Evolutionary conservation across 208 protist species (phyloP), one percentile per base, ranked within the genome.

Genomic region (Trichomonas tenax): DNA sequence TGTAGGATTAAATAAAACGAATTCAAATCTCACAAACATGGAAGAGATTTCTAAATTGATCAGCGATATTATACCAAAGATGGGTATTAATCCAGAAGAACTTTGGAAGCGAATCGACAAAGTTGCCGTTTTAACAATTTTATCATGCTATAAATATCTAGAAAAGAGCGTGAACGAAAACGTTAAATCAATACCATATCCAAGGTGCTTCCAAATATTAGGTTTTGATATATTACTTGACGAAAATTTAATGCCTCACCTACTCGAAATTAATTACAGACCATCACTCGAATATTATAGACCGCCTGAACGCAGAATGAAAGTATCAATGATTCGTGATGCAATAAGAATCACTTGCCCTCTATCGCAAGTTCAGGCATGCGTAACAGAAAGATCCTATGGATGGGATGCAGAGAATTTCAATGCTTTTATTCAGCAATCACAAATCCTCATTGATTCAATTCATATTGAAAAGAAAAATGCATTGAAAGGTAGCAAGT

Each of bases 191-290:
- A 44, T 14, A 44, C 9, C 9, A 9, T 89, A 89, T 46, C 17
- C 34, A 10, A 1, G 82, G 0, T 99, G 98, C 97, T 99, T 99
- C 96, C 98, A 99, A 97, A 97, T 99, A 21, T 97, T 99, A 45
- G 99, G 99, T 34, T 99, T 99, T 96, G 99, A 99, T 97, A 98
- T 99, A 49, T 97, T 99, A 11, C 97, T 99, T 44, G 98, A 99
- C 96, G 58, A 97, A 82, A 98, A 98, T 63, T 97, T 99, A 96
- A 98, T 98, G 96, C 98, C 98, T 89, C 99, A 98, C 98, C 97
- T 99, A 49, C 97, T 99, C 96, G 98, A 99, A 97, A 98, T 99
- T 38, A 99, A 99, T 97, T 98, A 99, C 97, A 98, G 98, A 6
- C 98, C 99, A 31, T 99, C 98, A 48, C 98, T 99, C 89, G 40